Conservation (phyloP, 768 basidiomycete species). For the Podaxis sp. region DNA sequence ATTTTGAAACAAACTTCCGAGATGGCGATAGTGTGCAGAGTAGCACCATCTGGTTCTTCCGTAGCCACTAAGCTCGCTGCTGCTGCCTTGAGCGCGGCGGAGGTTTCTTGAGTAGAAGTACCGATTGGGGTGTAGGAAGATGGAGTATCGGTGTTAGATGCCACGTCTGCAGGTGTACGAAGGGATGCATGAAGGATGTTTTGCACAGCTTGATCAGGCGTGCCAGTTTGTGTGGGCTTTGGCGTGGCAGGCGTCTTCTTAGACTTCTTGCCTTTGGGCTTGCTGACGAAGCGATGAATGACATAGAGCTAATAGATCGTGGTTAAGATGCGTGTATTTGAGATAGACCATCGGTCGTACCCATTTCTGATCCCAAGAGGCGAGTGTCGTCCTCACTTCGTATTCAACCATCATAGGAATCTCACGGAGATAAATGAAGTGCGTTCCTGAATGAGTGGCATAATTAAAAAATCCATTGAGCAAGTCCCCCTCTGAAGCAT, state of each 20-base stretch:
- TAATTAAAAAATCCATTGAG: not conserved
- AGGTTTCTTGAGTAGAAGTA: conserved; percentile 8
- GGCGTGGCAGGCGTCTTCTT: conserved; percentile 15
- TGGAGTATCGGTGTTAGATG: conserved; percentile 26
- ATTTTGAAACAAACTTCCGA: conserved; percentile 69
- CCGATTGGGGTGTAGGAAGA: conserved; percentile 13
- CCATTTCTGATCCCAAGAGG: conserved; percentile 80
- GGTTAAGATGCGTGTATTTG: not conserved
- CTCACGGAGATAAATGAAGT: conserved; percentile 70
- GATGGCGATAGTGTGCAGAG: conserved; percentile 62
- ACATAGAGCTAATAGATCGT: conserved; percentile 51
- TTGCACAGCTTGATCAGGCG: conserved; percentile 8
- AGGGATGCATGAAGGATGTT: conserved; percentile 28
- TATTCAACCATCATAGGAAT: conserved; percentile 63
- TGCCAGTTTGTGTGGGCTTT: conserved; percentile 11
- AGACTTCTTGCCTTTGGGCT: conserved; percentile 37
- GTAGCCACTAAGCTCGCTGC: not conserved
- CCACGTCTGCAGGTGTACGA: conserved; percentile 35
- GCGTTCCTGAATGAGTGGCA: conserved; percentile 45
- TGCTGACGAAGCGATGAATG: conserved; percentile 63
- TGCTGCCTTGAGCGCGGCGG: conserved; percentile 29
- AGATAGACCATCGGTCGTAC: conserved; percentile 34
- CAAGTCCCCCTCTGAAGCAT: conserved; percentile 17
- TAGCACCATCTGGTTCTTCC: conserved; percentile 52
- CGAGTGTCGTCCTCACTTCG: conserved; percentile 58